phyloP scores from a whole-genome alignment of 1,284 basidiomycete species.

The Trametes polyzona region DNA sequence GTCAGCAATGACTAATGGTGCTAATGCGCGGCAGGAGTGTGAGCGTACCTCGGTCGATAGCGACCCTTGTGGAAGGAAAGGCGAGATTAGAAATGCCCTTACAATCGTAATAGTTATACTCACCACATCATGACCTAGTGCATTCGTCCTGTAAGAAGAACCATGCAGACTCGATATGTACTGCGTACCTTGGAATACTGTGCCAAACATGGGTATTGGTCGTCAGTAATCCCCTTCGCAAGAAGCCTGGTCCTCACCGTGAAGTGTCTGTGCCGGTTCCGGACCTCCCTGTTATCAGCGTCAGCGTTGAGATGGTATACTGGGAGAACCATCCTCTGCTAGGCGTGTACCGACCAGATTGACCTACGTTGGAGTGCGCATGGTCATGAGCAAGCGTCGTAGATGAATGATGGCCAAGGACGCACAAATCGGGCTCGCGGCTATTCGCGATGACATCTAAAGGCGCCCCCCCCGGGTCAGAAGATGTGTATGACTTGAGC shows the following conservation, averaged over 20 bases:
- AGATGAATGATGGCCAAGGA: constrained; percentile 28
- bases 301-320: neutral
- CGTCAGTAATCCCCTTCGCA: too few relatives aligned
- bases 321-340: neutral
- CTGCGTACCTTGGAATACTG: constrained; percentile 88
- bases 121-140: constrained; percentile 85
- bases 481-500: neutral
- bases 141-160: neutral
- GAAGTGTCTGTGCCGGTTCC: constrained; percentile 82
- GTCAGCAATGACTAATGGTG: neutral
- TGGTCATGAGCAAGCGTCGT: constrained; percentile 24
- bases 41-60: constrained; percentile 78
- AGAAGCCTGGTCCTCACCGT: constrained; percentile 52
- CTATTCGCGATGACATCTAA: constrained; percentile 69
- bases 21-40: neutral
- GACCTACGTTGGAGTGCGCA: constrained; percentile 44
- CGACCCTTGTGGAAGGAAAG: constrained; percentile 64
- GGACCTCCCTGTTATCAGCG: constrained; percentile 71
- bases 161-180: neutral
- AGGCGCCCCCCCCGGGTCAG: neutral
- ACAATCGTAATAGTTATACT: constrained; percentile 21
- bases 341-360: constrained; percentile 62
- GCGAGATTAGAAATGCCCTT: neutral
- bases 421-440: constrained; percentile 76
- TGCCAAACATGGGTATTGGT: too few relatives aligned